Conservation (phyloP, 1,139 yeast genomes). For the Geotrichum australiense region DNA sequence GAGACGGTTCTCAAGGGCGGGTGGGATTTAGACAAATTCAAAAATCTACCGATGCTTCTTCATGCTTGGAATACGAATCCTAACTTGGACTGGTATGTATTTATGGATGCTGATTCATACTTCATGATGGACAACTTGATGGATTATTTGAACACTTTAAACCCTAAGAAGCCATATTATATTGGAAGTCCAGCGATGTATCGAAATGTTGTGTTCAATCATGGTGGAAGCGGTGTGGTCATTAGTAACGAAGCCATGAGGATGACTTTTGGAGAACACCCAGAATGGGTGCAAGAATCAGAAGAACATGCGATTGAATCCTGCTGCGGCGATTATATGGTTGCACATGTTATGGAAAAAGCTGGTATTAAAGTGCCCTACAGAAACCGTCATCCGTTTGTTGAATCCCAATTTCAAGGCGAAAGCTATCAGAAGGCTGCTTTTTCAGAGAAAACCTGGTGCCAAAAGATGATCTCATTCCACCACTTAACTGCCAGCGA, state of each 20-base stretch:
- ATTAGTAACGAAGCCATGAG: constrained; percentile 33
- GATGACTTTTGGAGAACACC: constrained; percentile 24
- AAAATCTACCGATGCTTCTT: constrained; percentile 36
- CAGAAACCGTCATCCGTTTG: constrained; percentile 14
- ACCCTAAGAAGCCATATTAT: constrained; percentile 28
- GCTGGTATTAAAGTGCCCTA: constrained; percentile 6
- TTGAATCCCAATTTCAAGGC: constrained; percentile 20
- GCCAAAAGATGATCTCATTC: constrained; percentile 25
- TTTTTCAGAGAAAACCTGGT: constrained; percentile 20
- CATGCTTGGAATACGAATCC: constrained; percentile 34
- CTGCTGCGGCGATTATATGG: constrained; percentile 36
- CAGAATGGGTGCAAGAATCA: constrained; percentile 25
- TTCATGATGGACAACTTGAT: constrained; percentile 29
- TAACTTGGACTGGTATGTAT: constrained; percentile 33
- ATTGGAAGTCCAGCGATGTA: constrained; percentile 29
- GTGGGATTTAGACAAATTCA: constrained; percentile 36
- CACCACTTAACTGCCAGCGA: constrained; percentile 25
- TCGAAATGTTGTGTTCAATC: constrained; percentile 29
- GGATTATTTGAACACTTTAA: constrained; percentile 24
- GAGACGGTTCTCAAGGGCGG: constrained; percentile 25
- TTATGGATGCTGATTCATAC: constrained; percentile 36
- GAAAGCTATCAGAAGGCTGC: constrained; percentile 19
- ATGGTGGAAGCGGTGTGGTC: constrained; percentile 37
- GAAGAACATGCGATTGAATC: constrained; percentile 26
- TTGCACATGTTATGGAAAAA: constrained; percentile 27